Conservation (phyloP, 306 rosid species). For the Amphicarpaea edgeworthii region DNA sequence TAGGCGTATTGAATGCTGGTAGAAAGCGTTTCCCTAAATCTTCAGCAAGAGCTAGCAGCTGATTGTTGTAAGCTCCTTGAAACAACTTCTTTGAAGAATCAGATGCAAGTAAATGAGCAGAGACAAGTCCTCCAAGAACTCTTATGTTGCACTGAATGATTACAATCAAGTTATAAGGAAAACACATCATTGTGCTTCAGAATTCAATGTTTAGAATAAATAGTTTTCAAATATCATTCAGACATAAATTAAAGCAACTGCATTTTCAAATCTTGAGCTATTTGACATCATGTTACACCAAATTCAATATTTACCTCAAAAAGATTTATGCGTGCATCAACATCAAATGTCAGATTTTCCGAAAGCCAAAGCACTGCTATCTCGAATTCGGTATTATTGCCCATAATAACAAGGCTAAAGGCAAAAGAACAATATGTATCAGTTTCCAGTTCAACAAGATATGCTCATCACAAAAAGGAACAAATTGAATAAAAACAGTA, state of each 20-base stretch:
- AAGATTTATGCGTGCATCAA: constrained; percentile 92
- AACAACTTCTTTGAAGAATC: constrained; percentile 76
- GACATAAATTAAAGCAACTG: constrained; percentile 36
- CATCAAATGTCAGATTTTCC: constrained; percentile 78
- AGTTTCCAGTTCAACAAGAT: constrained; percentile 30
- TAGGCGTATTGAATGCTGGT: constrained; percentile 87
- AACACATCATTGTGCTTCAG: constrained; percentile 38
- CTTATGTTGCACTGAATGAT: constrained; percentile 93
- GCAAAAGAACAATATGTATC: constrained; percentile 29
- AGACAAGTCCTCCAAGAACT: constrained; percentile 98
- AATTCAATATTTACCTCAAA: constrained; percentile 75
- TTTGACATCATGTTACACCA: constrained; percentile 3
- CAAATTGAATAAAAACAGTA: constrained; percentile 34
- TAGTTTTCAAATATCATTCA: constrained; percentile 35
- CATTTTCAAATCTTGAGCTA: constrained; percentile 37
- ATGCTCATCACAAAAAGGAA: constrained; percentile 11
- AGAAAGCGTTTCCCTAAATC: constrained; percentile 88
- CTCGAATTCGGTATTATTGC: constrained; percentile 85
- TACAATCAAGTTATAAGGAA: constrained; percentile 53
- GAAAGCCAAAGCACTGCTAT: constrained; percentile 92
- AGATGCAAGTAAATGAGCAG: constrained; percentile 95
- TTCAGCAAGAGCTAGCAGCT: constrained; percentile 82
- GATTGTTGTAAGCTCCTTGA: constrained; percentile 71
- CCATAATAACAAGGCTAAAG: constrained; percentile 85
- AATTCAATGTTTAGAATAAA: constrained; percentile 37